A percentile compares a stretch with the other conserved stretches of the same genome.
Evolutionary conservation across 2,329 filamentous ascomycete species (phyloP).

Genomic region (Sporothrix inflata): DNA sequence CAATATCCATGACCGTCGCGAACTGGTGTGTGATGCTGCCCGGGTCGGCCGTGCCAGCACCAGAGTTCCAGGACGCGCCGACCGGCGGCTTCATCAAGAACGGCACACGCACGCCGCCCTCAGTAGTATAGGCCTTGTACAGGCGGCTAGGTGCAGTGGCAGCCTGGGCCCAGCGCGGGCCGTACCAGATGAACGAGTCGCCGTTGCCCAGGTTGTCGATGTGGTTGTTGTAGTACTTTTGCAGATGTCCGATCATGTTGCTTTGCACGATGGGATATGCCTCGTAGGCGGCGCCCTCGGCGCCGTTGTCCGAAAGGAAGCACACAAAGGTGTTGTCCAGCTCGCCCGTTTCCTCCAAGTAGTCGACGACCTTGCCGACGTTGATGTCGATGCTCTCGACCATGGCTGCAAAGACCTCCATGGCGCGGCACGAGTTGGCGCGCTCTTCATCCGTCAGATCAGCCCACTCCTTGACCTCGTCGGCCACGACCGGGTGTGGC

Average conservation of each 20-base stretch:
- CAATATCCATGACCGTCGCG: slow-evolving; percentile 57
- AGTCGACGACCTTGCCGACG: slow-evolving; percentile 61
- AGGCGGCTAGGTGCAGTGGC: slow-evolving; percentile 39
- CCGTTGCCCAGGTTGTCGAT: slow-evolving; percentile 58
- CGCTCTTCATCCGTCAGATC: slow-evolving; percentile 51
- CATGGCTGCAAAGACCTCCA: slow-evolving; percentile 68
- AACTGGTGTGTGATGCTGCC: slow-evolving; percentile 45
- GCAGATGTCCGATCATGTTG: slow-evolving; percentile 36
- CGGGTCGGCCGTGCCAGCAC: background rate
- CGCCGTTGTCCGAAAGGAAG: slow-evolving; percentile 33
- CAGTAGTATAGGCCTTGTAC: slow-evolving; percentile 46
- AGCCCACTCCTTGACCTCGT: slow-evolving; percentile 52
- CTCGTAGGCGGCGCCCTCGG: slow-evolving; percentile 30
- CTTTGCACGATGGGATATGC: slow-evolving; percentile 32
- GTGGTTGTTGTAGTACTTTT: slow-evolving; percentile 60
- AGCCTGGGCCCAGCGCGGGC: slow-evolving; percentile 54
- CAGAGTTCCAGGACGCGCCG: slow-evolving; percentile 26
- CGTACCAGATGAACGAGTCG: slow-evolving; percentile 62
- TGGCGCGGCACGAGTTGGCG: slow-evolving; percentile 54
- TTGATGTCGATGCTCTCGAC: slow-evolving; percentile 64
- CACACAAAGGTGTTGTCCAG: slow-evolving; percentile 57
- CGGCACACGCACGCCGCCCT: slow-evolving; percentile 57
- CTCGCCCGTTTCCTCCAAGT: slow-evolving; percentile 59
- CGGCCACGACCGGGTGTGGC: slow-evolving; percentile 53
- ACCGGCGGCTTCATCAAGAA: slow-evolving; percentile 45